Base-by-base conservation (phyloP, 2,329 filamentous ascomycete species). In the Fusarium torulosum region DNA sequence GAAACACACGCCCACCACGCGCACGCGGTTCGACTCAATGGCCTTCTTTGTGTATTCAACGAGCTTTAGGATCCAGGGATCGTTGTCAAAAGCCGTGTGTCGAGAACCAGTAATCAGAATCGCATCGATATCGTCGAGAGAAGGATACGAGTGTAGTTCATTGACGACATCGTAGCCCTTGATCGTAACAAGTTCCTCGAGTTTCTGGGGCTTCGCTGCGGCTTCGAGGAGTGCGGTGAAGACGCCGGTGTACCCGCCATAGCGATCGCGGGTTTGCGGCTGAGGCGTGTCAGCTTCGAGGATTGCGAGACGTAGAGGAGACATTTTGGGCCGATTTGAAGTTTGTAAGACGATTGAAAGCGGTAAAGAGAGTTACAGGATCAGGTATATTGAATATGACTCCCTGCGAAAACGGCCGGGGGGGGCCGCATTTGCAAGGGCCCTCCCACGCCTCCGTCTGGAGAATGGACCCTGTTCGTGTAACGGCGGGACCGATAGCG, bases 241-340 rank as follows among this genome's bases (percentile, higher is more conserved):
- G 61, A 93, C 85, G 65, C 88, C 90, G 64, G 88, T 87, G 79
- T 97, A 97, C 62, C 85, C 84, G 51, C 88, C 87, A 78, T 91
- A 94, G 72, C 87, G 87, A 55, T 84, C 84, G 54, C 86, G 81
- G 37, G 90, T 87, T 42, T 85, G 79, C 2, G 88, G 85, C 49
- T 91, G 83, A 2, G 93, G 93, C 2, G 87, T 91, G 79, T 97
- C 95, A 82, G 92, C 91, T 83, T 97, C 93, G 70, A 98, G 89
- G 71, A 98, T 86, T 45, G 94, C 94, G 79, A 97, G 90, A 56
- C 92, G 90, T 70, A 95, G 81, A 29, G 86, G 86, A 29, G 87
- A 37, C 69, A 74, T 73, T 50, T 56, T 67, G 52, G 54, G 19
- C 13, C 10, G 53, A 20, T 37, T 25, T 29, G 25, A 31, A 31